Evolutionary conservation across 2,329 filamentous ascomycete species (phyloP), one percentile per base, ranked within the genome.

Genomic region (Xylariaceae sp.): DNA sequence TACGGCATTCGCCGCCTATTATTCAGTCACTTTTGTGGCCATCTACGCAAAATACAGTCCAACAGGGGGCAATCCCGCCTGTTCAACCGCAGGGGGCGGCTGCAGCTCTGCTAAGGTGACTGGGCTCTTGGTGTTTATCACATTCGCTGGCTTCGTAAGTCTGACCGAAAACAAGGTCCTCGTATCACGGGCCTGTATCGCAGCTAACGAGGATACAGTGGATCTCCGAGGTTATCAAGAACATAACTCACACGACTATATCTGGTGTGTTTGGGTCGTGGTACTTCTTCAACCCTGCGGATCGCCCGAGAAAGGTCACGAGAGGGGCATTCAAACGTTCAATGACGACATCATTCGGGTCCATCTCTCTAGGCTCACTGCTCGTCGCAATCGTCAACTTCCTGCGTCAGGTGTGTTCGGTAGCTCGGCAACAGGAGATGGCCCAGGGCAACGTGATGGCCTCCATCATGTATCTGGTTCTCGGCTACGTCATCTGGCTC

Each of bases 141-240:
- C 88, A 0, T 96, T 97, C 55, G 83, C 88, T 37, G 86, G 82
- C 64, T 96, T 94, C 66, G 46, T 97, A 23, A 41, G 45, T 45
- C 16, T n/a, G 12, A 11, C 21, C 21, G n/a, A n/a, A n/a, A n/a
- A n/a, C n/a, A 24, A 24, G 6, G 11, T 24, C 21, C 7, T 24
- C n/a, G n/a, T n/a, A n/a, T n/a, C n/a, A n/a, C n/a, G n/a, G n/a
- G n/a, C n/a, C n/a, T n/a, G n/a, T n/a, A n/a, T n/a, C n/a, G n/a
- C n/a, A n/a, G n/a, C n/a, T 48, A 17, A 48, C 31, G 2, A n/a
- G 12, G 8, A 11, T 24, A 6, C 11, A 48, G 46, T 50, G 90
- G 90, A 81, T 95, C 48, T 83, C 85, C 2, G 90, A 97, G 60
- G 90, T 85, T 74, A 68, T 96, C 52, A 96, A 96, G 69, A 95